Base-by-base conservation (phyloP, 305 asterid genomes). In the Fraxinus albicans region DNA sequence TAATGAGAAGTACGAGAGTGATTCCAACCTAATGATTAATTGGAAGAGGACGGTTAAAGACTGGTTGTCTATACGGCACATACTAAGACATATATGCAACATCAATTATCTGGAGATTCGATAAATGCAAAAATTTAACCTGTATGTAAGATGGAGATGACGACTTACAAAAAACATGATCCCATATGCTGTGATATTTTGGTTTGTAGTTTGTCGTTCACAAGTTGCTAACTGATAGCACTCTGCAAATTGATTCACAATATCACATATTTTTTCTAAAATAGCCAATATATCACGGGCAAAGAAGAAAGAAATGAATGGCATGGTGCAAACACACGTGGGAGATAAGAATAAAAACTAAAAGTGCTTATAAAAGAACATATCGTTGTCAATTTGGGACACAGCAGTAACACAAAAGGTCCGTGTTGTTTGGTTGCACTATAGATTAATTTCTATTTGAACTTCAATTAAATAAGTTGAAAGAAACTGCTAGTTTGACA, bases 181-280 rank as follows among this genome's bases (percentile, higher is more conserved):
- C 15, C 97, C 97, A 75, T 93, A 90, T 80, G 94, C 96, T 35
- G 97, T 93, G 80, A 93, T 92, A 84, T 93, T 93, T 83, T 93
- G 97, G 85, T 92, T 93, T 25, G 82, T 83, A 7, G 96, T 73
- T 77, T 88, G 89, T 10, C 85, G 47, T 19, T 91, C 90, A 86
- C 97, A 93, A 65, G 89, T 91, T 40, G 96, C 97, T 83, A 92
- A 86, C 84, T 86, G 86, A 84, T 86, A 91, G 88, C 97, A 93
- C 80, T 86, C 97, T 93, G 91, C 89, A 82, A 81, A 75, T 77
- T 78, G 83, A 81, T 80, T 75, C 76, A 77, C 76, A 69, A 17
- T 82, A 29, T 75, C 13, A 67, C 63, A 77, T 82, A 47, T 8
- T 73, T 81, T 80, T 80, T 31, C 76, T 40, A 77, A 73, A 19